phyloP scores from a whole-genome alignment of 1,284 basidiomycete species.

The Ceratobasidium sp. region DNA sequence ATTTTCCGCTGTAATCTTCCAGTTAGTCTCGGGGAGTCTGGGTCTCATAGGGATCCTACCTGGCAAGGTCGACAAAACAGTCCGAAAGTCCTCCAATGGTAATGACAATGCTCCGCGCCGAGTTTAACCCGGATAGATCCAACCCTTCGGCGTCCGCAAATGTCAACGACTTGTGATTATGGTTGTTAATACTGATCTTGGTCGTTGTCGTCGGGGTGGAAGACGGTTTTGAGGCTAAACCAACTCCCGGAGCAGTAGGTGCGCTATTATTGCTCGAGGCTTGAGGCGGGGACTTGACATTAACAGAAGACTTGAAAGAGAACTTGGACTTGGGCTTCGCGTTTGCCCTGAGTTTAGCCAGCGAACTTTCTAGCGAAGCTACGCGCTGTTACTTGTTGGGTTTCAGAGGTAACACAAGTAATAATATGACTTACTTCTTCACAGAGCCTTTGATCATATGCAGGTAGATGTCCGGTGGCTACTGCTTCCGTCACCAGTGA shows the following conservation, averaged over 20 bases:
- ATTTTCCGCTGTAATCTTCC: not conserved
- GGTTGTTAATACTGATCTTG: slow-evolving; percentile 6
- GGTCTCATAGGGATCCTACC: not conserved
- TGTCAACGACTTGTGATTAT: slow-evolving; percentile 3
- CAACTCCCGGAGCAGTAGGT: not conserved
- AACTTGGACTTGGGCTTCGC: slow-evolving; percentile 37
- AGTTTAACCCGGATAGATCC: not conserved
- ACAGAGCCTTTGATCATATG: slow-evolving; percentile 35
- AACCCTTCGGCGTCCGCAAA: slow-evolving; percentile 4
- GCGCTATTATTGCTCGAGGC: not conserved
- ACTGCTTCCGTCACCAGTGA: slow-evolving; percentile 25
- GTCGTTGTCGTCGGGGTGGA: not conserved
- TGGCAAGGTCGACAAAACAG: slow-evolving; percentile 28
- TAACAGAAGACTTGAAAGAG: slow-evolving; percentile 22
- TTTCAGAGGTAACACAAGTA: not conserved
- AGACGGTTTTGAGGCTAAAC: too few relatives aligned
- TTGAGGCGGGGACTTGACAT: not conserved
- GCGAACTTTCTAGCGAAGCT: slow-evolving; percentile 14
- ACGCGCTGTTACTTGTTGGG: slow-evolving; percentile 4
- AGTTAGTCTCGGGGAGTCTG: too few relatives aligned
- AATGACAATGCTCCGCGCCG: slow-evolving; percentile 13
- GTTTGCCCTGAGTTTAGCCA: slow-evolving; percentile 6
- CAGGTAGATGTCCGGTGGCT: slow-evolving; percentile 8
- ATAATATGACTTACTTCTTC: slow-evolving; percentile 3
- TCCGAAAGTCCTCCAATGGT: slow-evolving; percentile 14